Conservation (phyloP, 441 rosid species). For the Mallotus repandus region DNA sequence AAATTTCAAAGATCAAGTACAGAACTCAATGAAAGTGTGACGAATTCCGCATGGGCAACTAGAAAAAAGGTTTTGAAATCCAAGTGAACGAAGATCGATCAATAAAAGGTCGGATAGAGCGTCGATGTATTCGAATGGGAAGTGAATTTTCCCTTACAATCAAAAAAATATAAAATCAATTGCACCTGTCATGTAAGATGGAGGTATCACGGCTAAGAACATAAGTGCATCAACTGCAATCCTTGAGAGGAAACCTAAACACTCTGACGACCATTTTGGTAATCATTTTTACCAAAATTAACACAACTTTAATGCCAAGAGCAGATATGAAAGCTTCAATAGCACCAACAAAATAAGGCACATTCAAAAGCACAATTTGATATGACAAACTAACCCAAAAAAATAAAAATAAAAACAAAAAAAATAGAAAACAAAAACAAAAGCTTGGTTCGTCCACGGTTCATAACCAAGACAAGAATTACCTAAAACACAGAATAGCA, state of each 20-base stretch:
- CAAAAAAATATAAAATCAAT: no score
- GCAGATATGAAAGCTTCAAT: slow-evolving; percentile 15
- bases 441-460: slow-evolving; percentile 28
- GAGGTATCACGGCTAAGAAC: no score
- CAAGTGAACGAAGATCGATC: no score
- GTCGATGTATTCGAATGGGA: no score
- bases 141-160: no score
- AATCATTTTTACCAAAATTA: not conserved
- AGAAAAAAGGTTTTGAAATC: no score
- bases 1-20: not conserved
- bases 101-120: no score
- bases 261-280: not conserved
- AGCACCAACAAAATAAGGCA: slow-evolving; percentile 13
- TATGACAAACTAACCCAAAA: slow-evolving; percentile 15
- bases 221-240: not conserved
- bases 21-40: no score
- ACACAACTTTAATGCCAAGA: not conserved
- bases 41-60: no score
- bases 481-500: slow-evolving; percentile 30
- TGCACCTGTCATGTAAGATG: not conserved
- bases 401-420: not conserved
- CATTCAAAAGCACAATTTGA: slow-evolving; percentile 25
- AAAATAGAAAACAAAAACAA: not conserved
- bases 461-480: slow-evolving; percentile 40
- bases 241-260: not conserved